Evolutionary conservation across 1,284 basidiomycete genomes (phyloP).

Genomic region (Ustilago xerochloae): DNA sequence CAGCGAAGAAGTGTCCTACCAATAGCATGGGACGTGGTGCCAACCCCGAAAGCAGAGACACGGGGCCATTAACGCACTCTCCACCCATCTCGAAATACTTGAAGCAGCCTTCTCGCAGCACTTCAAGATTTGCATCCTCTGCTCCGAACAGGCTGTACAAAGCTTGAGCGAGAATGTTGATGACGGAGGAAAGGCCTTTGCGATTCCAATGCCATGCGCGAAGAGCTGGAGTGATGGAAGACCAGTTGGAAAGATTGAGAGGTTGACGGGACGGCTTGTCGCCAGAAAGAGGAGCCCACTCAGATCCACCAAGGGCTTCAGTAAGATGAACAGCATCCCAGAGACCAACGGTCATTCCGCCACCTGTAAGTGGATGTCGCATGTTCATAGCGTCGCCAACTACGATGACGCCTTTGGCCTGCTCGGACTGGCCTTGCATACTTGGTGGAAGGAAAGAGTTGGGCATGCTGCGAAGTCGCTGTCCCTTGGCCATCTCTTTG

Average conservation of each 20-base stretch:
- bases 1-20: conserved; percentile 91
- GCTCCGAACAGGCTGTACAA: conserved; percentile 66
- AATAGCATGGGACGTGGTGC: conserved; percentile 81
- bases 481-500: conserved; percentile 52
- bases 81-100: conserved; percentile 96
- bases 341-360: conserved; percentile 68
- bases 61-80: conserved; percentile 86
- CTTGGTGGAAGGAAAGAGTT: conserved; percentile 91
- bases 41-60: conserved; percentile 71
- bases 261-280: conserved; percentile 11
- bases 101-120: conserved; percentile 92
- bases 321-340: conserved; percentile 66
- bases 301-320: conserved; percentile 53
- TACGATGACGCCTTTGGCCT: conserved; percentile 80
- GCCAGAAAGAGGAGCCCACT: conserved; percentile 52
- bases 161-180: conserved; percentile 67
- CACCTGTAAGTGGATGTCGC: conserved; percentile 97
- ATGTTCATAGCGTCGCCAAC: conserved; percentile 98
- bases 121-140: conserved; percentile 78
- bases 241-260: conserved; percentile 56
- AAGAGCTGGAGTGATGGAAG: conserved; percentile 48
- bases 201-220: conserved; percentile 65
- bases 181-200: conserved; percentile 61
- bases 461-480: conserved; percentile 81
- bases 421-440: conserved; percentile 76